Evolutionary conservation across 108 stramenopile species (phyloP).

Genomic region (Skeletonema potamos): DNA sequence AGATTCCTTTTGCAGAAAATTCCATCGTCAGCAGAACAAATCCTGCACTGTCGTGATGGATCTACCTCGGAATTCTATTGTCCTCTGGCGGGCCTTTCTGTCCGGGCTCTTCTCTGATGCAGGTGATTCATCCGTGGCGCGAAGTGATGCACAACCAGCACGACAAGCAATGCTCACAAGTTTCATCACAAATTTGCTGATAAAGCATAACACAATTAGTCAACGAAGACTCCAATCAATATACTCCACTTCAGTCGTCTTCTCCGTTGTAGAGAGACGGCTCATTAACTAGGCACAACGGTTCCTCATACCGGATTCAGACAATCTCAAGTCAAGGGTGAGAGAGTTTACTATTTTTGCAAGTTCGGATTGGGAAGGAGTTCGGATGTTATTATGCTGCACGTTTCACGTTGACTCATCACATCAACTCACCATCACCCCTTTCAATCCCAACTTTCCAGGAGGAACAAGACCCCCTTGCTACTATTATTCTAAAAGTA

Average conservation of each 20-base stretch:
- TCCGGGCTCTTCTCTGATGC: neutral
- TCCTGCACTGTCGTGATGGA: neutral
- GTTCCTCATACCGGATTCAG: slow-evolving; percentile 25
- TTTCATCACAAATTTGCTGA: neutral
- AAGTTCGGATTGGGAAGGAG: neutral
- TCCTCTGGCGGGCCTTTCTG: neutral
- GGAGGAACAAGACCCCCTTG: slow-evolving; percentile 28
- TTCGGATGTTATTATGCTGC: neutral
- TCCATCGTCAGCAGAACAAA: neutral
- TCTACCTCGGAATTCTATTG: neutral
- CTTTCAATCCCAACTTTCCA: neutral
- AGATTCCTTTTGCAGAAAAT: neutral
- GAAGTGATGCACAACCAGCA: no score
- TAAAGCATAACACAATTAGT: neutral
- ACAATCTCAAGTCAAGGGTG: slow-evolving; percentile 40
- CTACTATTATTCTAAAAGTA: neutral
- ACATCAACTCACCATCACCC: neutral
- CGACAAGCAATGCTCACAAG: neutral
- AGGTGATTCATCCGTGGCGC: neutral
- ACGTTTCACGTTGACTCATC: neutral
- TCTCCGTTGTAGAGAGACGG: slow-evolving; percentile 10
- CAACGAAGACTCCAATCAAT: neutral
- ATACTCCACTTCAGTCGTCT: slow-evolving; percentile 3
- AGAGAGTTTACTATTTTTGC: neutral
- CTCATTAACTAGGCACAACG: slow-evolving; percentile 25